A percentile compares a stretch with the other conserved stretches of the same genome.
phyloP scores from a whole-genome alignment of 108 stramenopile genomes.

The Cyclotella distinguenda region DNA sequence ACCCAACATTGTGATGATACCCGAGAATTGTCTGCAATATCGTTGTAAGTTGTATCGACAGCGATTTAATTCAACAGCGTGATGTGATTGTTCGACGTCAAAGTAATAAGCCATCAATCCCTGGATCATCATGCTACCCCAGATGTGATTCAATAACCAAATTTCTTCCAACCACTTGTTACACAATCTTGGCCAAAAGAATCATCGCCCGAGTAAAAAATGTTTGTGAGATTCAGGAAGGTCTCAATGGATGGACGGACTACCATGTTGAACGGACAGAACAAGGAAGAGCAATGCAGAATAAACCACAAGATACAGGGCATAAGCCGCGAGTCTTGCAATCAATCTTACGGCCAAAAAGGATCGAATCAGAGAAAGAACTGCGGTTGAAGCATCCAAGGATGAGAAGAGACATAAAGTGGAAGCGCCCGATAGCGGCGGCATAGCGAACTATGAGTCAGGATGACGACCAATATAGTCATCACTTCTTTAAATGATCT shows the following conservation, averaged over 20 bases:
- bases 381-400: too few species aligned
- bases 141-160: slow-evolving; percentile 65
- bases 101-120: slow-evolving; percentile 82
- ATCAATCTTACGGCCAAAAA: too few species aligned
- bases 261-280: too few species aligned
- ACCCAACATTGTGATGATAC: neutral
- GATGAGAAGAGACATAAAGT: too few species aligned
- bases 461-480: too few species aligned
- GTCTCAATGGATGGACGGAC: slow-evolving; percentile 54
- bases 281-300: too few species aligned
- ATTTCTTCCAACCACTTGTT: slow-evolving; percentile 56
- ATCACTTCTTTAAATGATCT: too few species aligned
- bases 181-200: slow-evolving; percentile 20
- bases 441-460: too few species aligned
- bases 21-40: slow-evolving; percentile 70
- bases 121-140: slow-evolving; percentile 43
- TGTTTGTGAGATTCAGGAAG: slow-evolving; percentile 53
- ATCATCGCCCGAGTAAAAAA: slow-evolving; percentile 64
- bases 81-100: slow-evolving; percentile 22
- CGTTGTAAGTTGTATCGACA: slow-evolving; percentile 82
- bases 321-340: too few species aligned
- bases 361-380: too few species aligned
- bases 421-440: too few species aligned
- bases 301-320: too few species aligned
- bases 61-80: slow-evolving; percentile 63